phyloP scores from a whole-genome alignment of 2,329 filamentous ascomycete genomes.

The Aciculosporium take region DNA sequence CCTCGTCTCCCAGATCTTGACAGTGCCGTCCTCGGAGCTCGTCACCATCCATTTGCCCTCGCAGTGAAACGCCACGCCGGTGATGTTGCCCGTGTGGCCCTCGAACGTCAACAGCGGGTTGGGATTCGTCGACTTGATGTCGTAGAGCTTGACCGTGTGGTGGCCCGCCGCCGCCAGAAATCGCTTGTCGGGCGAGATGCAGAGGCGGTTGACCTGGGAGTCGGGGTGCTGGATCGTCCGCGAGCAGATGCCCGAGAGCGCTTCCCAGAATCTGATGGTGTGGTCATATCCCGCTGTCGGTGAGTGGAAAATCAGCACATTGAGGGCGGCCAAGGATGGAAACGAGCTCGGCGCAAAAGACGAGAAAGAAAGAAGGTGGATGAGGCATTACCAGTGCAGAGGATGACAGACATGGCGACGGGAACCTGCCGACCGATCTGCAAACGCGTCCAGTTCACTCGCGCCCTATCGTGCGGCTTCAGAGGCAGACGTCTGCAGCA shows the following conservation, averaged over 20 bases:
- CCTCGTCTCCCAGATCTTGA: slow-evolving; percentile 93
- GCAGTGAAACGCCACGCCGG: slow-evolving; percentile 92
- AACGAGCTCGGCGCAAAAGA: background rate
- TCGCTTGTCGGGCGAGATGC: slow-evolving; percentile 95
- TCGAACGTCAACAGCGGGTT: slow-evolving; percentile 88
- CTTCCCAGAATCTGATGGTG: slow-evolving; percentile 81
- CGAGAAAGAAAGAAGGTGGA: background rate
- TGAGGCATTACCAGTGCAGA: slow-evolving; percentile 40
- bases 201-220: slow-evolving; percentile 94
- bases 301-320: slow-evolving; percentile 11
- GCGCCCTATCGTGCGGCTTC: background rate
- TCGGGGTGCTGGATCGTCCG: slow-evolving; percentile 96
- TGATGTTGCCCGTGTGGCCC: slow-evolving; percentile 90
- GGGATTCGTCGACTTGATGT: slow-evolving; percentile 96
- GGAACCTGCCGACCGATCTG: background rate
- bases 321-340: background rate
- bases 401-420: slow-evolving; percentile 43
- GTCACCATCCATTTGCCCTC: slow-evolving; percentile 99
- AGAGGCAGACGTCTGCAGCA: background rate
- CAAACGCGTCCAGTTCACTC: background rate
- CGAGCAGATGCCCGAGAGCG: slow-evolving; percentile 91
- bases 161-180: slow-evolving; percentile 72
- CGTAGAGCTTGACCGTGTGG: slow-evolving; percentile 90
- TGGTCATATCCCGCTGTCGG: slow-evolving; percentile 45
- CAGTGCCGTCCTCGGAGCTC: slow-evolving; percentile 87